These are phyloP conservation scores for Quercus tomentella DNA, from an alignment of 331 rosid genomes.

Conservation along the genomic window DNA sequence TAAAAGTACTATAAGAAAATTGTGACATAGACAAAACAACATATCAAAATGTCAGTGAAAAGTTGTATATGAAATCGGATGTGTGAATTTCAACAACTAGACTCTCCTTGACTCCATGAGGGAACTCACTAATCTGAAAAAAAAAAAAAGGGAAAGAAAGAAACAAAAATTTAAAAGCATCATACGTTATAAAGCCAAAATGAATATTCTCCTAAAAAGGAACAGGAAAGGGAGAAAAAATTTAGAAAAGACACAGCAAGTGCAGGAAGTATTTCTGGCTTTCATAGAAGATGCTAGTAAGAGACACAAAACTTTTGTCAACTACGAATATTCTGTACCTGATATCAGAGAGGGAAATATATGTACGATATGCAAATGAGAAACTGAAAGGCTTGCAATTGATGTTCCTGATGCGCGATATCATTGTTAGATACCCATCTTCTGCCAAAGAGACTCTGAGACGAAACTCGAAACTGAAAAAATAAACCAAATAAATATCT, in stretches of 20 bases:
- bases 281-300: not conserved
- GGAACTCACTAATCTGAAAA: too few species aligned
- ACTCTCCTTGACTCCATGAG: not conserved
- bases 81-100: not conserved
- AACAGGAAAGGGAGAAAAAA: not conserved
- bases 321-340: conserved; percentile 34
- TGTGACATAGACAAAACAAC: not conserved
- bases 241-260: not conserved
- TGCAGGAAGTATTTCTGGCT: not conserved
- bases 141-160: too few species aligned
- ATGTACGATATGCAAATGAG: conserved; percentile 73
- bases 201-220: not conserved
- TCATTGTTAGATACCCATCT: conserved; percentile 52
- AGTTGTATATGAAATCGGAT: not conserved
- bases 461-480: conserved; percentile 80
- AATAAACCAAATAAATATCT: not conserved
- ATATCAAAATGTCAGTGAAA: not conserved
- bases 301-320: not conserved
- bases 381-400: conserved; percentile 82
- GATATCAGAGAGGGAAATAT: conserved; percentile 75
- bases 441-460: conserved; percentile 64
- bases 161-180: too few species aligned
- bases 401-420: conserved; percentile 77
- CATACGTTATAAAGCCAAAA: not conserved
- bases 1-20: too few species aligned